phyloP scores from a whole-genome alignment of 306 rosid genomes.

The Boehmeria nivea region DNA sequence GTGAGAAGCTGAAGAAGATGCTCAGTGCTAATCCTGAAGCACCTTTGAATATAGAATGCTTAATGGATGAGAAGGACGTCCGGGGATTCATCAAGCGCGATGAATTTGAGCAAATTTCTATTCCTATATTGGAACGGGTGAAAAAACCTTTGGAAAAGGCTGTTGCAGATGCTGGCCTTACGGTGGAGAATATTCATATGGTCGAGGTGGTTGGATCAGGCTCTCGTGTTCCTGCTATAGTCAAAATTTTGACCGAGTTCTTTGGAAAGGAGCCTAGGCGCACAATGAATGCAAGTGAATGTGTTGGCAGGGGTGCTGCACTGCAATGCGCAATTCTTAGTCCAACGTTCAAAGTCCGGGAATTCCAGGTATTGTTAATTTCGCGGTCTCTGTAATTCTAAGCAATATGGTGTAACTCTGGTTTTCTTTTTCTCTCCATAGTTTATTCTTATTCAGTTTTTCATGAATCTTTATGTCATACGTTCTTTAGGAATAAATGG shows the following conservation, averaged over 20 bases:
- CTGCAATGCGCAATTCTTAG: conserved; percentile 93
- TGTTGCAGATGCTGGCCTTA: conserved; percentile 73
- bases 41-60: conserved; percentile 85
- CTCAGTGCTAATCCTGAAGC: conserved; percentile 94
- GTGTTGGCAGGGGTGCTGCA: conserved; percentile 93
- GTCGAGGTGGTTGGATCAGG: conserved; percentile 98
- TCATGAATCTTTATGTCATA: too few relatives aligned
- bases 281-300: conserved; percentile 96
- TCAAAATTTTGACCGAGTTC: conserved; percentile 75
- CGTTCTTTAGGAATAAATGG: too few relatives aligned
- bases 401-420: not conserved
- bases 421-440: not conserved
- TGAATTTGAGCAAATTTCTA: conserved; percentile 73
- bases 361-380: conserved; percentile 66
- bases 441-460: not conserved
- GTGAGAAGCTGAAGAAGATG: conserved; percentile 90
- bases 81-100: conserved; percentile 83
- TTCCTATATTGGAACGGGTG: conserved; percentile 85
- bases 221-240: conserved; percentile 85
- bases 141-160: conserved; percentile 85
- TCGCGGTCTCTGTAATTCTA: not conserved
- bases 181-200: conserved; percentile 53
- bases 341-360: conserved; percentile 90
- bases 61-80: conserved; percentile 96
- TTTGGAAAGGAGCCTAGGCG: conserved; percentile 91